phyloP scores from a whole-genome alignment of 768 basidiomycete genomes.

The Mrakia blollopis region DNA sequence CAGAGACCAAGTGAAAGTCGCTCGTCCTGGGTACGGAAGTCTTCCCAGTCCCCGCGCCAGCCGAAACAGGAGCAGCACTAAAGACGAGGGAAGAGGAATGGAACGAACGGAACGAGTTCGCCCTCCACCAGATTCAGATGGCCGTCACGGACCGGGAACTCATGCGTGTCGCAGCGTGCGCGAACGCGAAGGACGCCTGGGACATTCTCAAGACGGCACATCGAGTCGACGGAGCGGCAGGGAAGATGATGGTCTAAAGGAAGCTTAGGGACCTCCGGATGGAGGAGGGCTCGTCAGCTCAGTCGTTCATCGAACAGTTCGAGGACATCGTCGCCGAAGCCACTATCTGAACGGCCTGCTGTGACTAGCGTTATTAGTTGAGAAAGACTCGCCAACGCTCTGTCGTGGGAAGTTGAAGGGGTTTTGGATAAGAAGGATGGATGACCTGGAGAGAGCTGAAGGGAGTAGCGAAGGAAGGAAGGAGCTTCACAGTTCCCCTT shows the following conservation, averaged over 20 bases:
- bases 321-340: too few relatives aligned
- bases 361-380: too few relatives aligned
- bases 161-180: background rate
- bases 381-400: too few relatives aligned
- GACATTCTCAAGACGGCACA: conserved; percentile 4
- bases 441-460: too few relatives aligned
- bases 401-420: too few relatives aligned
- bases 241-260: background rate
- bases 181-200: conserved; percentile 2
- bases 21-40: too few relatives aligned
- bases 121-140: conserved; percentile 13
- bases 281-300: conserved; percentile 10
- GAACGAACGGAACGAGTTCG: conserved; percentile 15
- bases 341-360: too few relatives aligned
- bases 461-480: too few relatives aligned
- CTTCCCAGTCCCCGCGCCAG: too few relatives aligned
- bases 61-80: background rate
- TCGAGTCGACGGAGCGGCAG: conserved; percentile 8
- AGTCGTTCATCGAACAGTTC: background rate
- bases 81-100: background rate
- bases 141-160: conserved; percentile 5
- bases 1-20: too few relatives aligned
- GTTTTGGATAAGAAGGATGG: too few relatives aligned
- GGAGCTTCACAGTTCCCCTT: too few relatives aligned
- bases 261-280: conserved; percentile 6